phyloP scores from a whole-genome alignment of 257 asterid species.

The Paulownia fortunei region DNA sequence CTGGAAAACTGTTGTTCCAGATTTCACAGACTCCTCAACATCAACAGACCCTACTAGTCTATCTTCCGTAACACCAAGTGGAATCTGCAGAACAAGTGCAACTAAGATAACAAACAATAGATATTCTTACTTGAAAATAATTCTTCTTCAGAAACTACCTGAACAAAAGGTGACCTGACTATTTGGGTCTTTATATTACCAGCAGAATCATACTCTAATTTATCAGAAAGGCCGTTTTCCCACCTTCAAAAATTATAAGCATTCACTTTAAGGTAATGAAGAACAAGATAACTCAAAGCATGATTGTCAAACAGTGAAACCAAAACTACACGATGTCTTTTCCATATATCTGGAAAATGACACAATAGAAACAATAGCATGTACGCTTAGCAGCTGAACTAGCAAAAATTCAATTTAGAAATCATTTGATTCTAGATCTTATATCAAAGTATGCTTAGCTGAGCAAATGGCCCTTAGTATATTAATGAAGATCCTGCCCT shows the following conservation, averaged over 20 bases:
- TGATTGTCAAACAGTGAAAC: background rate
- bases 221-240: constrained; percentile 79
- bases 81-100: constrained; percentile 64
- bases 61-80: constrained; percentile 98
- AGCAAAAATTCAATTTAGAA: background rate
- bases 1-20: constrained; percentile 96
- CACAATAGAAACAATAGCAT: background rate
- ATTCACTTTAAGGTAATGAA: constrained; percentile 22
- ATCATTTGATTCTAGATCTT: background rate
- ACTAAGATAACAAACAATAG: constrained; percentile 20
- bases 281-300: constrained; percentile 17
- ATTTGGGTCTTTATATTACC: constrained; percentile 79
- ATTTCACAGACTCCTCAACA: constrained; percentile 95
- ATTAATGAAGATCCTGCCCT: background rate
- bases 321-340: no score
- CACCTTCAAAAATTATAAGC: constrained; percentile 64
- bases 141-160: constrained; percentile 56
- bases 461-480: background rate
- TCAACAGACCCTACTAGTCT: constrained; percentile 95
- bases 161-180: constrained; percentile 90
- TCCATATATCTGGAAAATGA: background rate
- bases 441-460: constrained; percentile 19
- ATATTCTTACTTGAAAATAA: constrained; percentile 14
- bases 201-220: constrained; percentile 68
- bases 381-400: no score